Percentiles rank a stretch among this genome's conserved stretches.
Evolutionary conservation across 169 alveolate species (phyloP).

Genomic region (Cryptosporidium parvum): DNA sequence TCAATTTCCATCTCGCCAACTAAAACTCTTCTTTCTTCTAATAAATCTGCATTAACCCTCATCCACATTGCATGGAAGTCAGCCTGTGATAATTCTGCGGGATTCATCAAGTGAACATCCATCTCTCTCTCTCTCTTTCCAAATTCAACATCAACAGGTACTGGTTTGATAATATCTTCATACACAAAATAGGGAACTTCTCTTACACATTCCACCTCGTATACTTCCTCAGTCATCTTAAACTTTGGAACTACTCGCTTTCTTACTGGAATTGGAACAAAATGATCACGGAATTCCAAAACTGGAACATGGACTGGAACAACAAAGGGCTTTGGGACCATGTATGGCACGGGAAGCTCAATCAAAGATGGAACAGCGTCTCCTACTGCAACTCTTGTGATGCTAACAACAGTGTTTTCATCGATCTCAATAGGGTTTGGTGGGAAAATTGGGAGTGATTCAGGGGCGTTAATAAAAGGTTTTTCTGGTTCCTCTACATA

Average conservation of each 20-base stretch:
- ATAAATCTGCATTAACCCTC: conserved; percentile 87
- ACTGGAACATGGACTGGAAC: conserved; percentile 90
- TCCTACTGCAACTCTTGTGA: conserved; percentile 73
- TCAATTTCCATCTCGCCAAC: conserved; percentile 74
- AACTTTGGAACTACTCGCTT: conserved; percentile 86
- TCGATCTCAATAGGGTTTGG: conserved; percentile 61
- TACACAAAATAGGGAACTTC: conserved; percentile 86
- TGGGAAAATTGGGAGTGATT: conserved; percentile 71
- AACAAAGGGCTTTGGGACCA: conserved; percentile 89
- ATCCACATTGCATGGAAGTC: conserved; percentile 91
- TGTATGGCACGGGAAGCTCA: conserved; percentile 88
- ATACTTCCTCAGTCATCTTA: conserved; percentile 86
- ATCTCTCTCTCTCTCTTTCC: conserved; percentile 84
- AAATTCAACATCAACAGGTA: conserved; percentile 87
- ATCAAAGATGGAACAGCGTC: conserved; percentile 85
- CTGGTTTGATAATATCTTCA: conserved; percentile 86
- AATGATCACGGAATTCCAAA: conserved; percentile 86
- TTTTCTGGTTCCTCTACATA: conserved; percentile 73
- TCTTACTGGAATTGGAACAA: conserved; percentile 88
- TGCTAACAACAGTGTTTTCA: conserved; percentile 44
- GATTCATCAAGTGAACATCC: conserved; percentile 85
- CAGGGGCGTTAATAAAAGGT: conserved; percentile 69
- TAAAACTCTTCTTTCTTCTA: conserved; percentile 78
- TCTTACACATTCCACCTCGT: conserved; percentile 87
- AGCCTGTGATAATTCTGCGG: conserved; percentile 88